Evolutionary conservation across 2,329 filamentous ascomycete genomes (phyloP).

Genomic region (Trichophyton verrucosum): DNA sequence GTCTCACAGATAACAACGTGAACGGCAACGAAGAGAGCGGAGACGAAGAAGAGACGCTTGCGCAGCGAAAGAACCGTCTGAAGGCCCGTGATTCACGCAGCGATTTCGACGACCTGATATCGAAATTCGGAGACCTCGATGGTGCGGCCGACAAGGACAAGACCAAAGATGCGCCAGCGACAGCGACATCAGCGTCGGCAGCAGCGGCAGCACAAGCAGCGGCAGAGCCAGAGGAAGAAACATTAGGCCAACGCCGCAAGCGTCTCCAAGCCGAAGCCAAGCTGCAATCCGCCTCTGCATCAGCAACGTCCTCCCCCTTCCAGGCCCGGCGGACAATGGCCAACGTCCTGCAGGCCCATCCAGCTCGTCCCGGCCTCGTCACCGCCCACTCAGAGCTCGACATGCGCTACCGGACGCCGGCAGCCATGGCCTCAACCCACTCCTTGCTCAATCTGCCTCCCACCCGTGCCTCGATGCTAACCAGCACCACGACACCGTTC

Average conservation of each 20-base stretch:
- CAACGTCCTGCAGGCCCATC: conserved; percentile 42
- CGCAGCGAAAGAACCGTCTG: conserved; percentile 32
- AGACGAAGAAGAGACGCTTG: conserved; percentile 31
- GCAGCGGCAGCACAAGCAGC: neutral
- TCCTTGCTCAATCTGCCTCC: conserved; percentile 1
- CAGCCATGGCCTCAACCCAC: conserved; percentile 3
- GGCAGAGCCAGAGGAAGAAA: conserved; percentile 27
- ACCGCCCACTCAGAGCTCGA: conserved; percentile 1
- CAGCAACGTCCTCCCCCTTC: conserved; percentile 7
- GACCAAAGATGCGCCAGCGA: neutral
- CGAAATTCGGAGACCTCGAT: conserved; percentile 24
- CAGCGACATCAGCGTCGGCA: neutral
- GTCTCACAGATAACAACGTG: conserved; percentile 9
- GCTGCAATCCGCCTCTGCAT: neutral
- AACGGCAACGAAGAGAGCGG: conserved; percentile 19
- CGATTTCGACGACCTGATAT: conserved; percentile 35
- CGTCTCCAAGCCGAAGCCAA: conserved; percentile 33
- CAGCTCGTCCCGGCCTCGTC: conserved; percentile 22
- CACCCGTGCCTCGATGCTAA: neutral
- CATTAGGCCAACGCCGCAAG: conserved; percentile 34
- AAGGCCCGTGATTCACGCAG: conserved; percentile 20
- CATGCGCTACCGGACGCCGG: neutral
- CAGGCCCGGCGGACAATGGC: conserved; percentile 36
- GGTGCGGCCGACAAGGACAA: neutral
- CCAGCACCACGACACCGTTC: neutral